Evolutionary conservation across 2,329 filamentous ascomycete species (phyloP), one percentile per base, ranked within the genome.

Genomic region (Aureobasidium sp.): DNA sequence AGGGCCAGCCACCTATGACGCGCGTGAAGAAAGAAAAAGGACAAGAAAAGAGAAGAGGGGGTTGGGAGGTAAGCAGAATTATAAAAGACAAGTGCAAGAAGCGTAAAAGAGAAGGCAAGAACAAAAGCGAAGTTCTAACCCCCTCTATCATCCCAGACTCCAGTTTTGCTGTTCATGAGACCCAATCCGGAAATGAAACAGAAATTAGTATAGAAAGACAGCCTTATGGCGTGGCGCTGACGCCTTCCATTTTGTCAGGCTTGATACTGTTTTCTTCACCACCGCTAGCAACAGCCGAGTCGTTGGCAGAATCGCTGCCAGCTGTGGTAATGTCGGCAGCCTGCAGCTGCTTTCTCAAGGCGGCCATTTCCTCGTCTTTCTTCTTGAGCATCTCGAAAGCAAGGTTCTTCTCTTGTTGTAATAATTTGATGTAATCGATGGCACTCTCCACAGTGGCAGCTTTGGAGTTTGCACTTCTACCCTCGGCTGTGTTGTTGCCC

Each of bases 381-480:
- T 72, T 68, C 62, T 68, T 67, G 56, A 69, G 67, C 34, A 67
- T 60, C 50, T 66, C 59, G 20, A 66, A 64, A 39, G 70, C 64
- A 3, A 52, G 46, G n/a, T 47, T 46, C 36, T 63, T 62, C 46
- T 67, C 89, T 68, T 84, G 79, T 74, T 95, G 87, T 64, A 99
- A 76, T 64, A 87, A 83, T 75, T 90, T 93, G 77, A 99, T 97
- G 72, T 97, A 97, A 62, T 92, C 87, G 69, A 97, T 97, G 1
- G 94, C 94, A 76, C 90, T 87, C 75, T 99, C 94, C n/a, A 99
- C 94, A 0, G 95, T 97, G 68, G 90, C 96, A 1, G 94, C 94
- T 74, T 97, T 99, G 76, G 91, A 97, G 70, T 87, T 91, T 53
- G 70, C 72, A 36, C 88, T 85, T 58, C 85, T 82, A 12, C 76